Percentiles rank a stretch among this genome's conserved stretches.
Evolutionary conservation across 345 rosid genomes (phyloP).

Genomic region (Iberis pinnata): DNA sequence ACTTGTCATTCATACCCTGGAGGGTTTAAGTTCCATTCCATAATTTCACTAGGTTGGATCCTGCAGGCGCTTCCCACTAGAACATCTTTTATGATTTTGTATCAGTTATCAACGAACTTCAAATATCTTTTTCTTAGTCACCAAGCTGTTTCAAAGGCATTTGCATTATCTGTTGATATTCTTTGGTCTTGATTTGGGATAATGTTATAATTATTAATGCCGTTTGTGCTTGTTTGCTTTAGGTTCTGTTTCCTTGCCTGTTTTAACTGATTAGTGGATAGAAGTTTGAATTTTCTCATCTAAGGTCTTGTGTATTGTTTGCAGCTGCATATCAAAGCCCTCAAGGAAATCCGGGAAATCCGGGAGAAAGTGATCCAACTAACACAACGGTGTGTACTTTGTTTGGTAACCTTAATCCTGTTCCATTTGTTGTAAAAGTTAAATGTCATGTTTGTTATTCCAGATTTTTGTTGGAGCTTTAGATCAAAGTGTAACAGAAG

Average conservation of each 20-base stretch:
- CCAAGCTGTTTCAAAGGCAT: background rate
- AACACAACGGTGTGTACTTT: conserved; percentile 91
- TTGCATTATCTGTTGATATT: conserved; percentile 9
- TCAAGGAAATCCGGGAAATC: no score
- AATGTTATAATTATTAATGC: background rate
- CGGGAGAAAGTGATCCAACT: conserved; percentile 86
- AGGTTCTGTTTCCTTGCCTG: conserved; percentile 28
- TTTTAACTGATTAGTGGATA: conserved; percentile 17
- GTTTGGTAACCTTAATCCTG: conserved; percentile 10
- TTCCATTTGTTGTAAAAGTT: conserved; percentile 14
- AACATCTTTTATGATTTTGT: background rate
- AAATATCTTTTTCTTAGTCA: background rate
- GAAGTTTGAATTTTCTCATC: background rate
- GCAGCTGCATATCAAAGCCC: conserved; percentile 71
- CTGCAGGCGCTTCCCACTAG: background rate
- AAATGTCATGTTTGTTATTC: conserved; percentile 25
- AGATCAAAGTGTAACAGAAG: conserved; percentile 88
- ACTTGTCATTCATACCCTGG: background rate
- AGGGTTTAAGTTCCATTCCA: background rate
- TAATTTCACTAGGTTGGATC: conserved; percentile 3
- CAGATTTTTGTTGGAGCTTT: conserved; percentile 93
- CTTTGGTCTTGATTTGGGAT: no score
- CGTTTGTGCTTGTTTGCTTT: conserved; percentile 1
- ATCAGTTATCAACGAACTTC: conserved; percentile 11
- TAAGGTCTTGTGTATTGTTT: conserved; percentile 25